A percentile compares a stretch with the other conserved stretches of the same genome.
These are phyloP conservation scores for Spongospora subterranea DNA, from an alignment of 208 protist genomes.

Conservation along the genomic window DNA sequence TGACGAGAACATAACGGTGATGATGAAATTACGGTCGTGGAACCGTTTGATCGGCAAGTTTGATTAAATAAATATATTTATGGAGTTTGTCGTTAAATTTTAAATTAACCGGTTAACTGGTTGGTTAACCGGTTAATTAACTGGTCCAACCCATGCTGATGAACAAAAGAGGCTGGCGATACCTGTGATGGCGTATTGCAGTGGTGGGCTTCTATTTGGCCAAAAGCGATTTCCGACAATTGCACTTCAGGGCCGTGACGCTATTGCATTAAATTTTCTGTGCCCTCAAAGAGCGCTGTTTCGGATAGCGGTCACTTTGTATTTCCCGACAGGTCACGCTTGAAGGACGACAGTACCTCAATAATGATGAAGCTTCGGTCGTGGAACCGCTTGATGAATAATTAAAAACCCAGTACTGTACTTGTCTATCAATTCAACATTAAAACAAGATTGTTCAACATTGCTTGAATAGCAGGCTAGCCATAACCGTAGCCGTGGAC, in stretches of 20 bases:
- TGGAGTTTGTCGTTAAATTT: background rate
- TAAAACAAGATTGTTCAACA: too few species aligned
- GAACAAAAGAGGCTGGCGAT: background rate
- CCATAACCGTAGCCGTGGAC: background rate
- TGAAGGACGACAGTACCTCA: background rate
- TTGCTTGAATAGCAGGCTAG: too few species aligned
- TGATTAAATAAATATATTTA: background rate
- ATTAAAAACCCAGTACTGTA: too few species aligned
- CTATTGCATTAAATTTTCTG: background rate
- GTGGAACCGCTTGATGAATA: background rate
- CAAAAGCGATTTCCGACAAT: background rate
- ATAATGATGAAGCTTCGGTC: background rate
- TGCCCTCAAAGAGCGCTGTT: background rate
- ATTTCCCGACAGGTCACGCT: background rate
- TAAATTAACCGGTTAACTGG: background rate
- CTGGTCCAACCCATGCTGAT: background rate
- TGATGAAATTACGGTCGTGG: conserved; percentile 19
- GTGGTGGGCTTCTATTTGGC: background rate
- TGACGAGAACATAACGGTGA: background rate
- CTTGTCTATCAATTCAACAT: too few species aligned
- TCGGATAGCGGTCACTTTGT: background rate
- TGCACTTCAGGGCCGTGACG: background rate
- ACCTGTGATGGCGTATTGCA: background rate
- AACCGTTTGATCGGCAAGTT: conserved; percentile 20
- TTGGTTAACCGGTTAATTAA: background rate